phyloP scores from a whole-genome alignment of 495 filamentous ascomycete species.

The Letharia lupina region DNA sequence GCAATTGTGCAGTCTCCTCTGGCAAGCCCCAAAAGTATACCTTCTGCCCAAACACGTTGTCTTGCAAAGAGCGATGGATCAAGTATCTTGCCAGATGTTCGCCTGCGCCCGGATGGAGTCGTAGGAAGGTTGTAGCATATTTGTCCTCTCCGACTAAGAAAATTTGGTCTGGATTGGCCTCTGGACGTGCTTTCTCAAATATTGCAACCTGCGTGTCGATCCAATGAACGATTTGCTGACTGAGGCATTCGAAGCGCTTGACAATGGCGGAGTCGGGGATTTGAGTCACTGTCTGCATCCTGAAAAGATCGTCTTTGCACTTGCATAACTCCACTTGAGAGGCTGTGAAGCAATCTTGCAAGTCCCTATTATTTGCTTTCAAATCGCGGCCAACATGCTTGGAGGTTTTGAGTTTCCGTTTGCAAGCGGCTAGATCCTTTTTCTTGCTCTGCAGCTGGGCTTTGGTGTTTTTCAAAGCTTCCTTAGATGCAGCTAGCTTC shows the following conservation, averaged over 20 bases:
- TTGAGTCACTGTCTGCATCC: slow-evolving; percentile 9
- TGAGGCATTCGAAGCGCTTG: neutral
- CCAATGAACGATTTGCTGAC: slow-evolving; percentile 16
- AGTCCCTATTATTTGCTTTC: neutral
- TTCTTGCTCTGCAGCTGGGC: neutral
- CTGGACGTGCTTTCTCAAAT: neutral
- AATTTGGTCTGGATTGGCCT: neutral
- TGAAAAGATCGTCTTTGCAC: slow-evolving; percentile 23
- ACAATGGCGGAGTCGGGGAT: slow-evolving; percentile 13
- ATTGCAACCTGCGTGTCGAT: slow-evolving; percentile 4
- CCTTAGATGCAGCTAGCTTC: neutral
- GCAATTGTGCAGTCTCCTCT: neutral
- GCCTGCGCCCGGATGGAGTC: neutral
- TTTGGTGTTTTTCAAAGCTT: neutral
- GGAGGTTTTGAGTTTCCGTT: neutral
- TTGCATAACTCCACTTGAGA: slow-evolving; percentile 2
- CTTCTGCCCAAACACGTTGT: slow-evolving; percentile 1
- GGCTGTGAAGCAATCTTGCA: neutral
- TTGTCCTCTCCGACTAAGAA: neutral
- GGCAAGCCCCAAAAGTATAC: slow-evolving; percentile 4
- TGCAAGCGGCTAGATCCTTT: neutral
- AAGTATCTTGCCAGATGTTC: slow-evolving; percentile 10
- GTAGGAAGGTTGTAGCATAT: neutral
- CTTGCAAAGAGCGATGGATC: slow-evolving; percentile 11
- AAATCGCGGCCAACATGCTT: neutral